phyloP scores from a whole-genome alignment of 2,329 filamentous ascomycete genomes.

The Ceratocystis harringtonii region DNA sequence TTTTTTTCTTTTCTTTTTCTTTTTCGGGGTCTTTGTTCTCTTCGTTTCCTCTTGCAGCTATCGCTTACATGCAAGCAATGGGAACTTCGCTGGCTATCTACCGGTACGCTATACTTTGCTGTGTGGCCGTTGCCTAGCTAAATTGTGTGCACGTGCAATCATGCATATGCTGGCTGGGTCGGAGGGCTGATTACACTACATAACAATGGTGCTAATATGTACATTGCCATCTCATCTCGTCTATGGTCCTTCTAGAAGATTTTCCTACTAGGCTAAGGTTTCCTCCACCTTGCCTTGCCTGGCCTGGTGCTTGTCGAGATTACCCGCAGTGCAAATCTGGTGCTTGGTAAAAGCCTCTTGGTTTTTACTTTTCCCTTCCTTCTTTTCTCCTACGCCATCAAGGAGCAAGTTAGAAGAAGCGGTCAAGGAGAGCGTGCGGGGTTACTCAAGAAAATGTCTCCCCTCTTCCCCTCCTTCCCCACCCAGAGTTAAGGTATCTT shows the following conservation, averaged over 20 bases:
- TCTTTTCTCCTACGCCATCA: neutral
- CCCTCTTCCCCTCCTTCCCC: neutral
- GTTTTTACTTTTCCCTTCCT: neutral
- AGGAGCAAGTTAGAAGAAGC: neutral
- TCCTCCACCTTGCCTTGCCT: neutral
- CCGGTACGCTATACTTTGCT: neutral
- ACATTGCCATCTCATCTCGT: conserved; percentile 5
- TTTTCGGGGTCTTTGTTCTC: neutral
- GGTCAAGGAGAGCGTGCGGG: conserved; percentile 2
- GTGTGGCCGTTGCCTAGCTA: neutral
- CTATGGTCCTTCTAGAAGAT: conserved; percentile 5
- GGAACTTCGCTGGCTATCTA: neutral
- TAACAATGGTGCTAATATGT: neutral
- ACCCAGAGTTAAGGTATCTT: neutral
- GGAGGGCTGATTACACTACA: neutral
- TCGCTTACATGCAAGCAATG: neutral
- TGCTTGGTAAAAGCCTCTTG: neutral
- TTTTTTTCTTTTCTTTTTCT: too few species aligned
- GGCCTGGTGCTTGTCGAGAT: neutral
- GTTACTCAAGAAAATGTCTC: neutral
- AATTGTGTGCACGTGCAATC: neutral
- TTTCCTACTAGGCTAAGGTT: neutral
- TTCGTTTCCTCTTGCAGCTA: neutral
- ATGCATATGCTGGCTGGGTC: neutral
- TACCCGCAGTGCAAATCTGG: neutral